phyloP scores from a whole-genome alignment of 2,329 filamentous ascomycete species.

The Lachnellula suecica region DNA sequence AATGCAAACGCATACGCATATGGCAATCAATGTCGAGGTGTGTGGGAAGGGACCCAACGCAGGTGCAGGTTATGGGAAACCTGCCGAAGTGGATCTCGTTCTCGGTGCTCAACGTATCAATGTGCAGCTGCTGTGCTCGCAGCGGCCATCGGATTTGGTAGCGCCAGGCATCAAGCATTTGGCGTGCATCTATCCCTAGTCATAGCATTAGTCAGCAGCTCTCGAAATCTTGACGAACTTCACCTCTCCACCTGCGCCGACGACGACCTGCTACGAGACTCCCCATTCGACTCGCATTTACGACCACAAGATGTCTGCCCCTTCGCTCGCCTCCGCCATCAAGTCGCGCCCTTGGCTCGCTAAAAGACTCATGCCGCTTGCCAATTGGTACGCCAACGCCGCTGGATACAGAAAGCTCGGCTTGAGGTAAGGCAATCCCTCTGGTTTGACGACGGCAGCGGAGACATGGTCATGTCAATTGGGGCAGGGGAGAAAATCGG shows the following conservation, averaged over 20 bases:
- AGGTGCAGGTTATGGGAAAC: neutral
- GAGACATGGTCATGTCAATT: constrained; percentile 11
- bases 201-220: too few relatives aligned
- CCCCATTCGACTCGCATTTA: constrained; percentile 10
- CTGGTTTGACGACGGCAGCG: neutral
- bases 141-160: neutral
- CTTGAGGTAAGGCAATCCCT: constrained; percentile 64
- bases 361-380: constrained; percentile 75
- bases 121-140: neutral
- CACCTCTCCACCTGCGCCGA: neutral
- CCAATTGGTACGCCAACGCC: constrained; percentile 86
- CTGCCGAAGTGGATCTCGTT: too few relatives aligned
- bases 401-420: constrained; percentile 92
- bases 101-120: neutral
- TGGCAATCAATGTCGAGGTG: too few relatives aligned
- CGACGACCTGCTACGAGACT: neutral
- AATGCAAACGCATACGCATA: too few relatives aligned
- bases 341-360: constrained; percentile 83
- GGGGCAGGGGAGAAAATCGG: neutral
- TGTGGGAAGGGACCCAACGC: too few relatives aligned
- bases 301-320: constrained; percentile 33
- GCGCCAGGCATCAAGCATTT: neutral
- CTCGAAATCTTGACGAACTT: neutral
- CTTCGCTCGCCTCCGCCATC: constrained; percentile 72
- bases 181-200: neutral